Base-by-base conservation (phyloP, 2,329 filamentous ascomycete species). In the Aspergillus brasiliensis region DNA sequence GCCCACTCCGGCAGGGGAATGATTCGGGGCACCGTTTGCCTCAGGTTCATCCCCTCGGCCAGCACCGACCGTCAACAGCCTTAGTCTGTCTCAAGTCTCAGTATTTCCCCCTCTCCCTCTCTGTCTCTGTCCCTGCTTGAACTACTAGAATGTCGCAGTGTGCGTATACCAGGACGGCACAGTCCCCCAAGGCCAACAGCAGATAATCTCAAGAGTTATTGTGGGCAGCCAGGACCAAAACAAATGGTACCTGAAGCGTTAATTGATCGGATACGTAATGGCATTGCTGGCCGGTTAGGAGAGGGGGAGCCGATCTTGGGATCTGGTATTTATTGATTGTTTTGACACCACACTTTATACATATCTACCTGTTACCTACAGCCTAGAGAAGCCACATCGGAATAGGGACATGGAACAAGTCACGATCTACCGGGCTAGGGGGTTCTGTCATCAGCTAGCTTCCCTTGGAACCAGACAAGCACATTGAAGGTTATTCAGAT, bases 231-330 rank as follows among this genome's bases (percentile, higher is more conserved):
- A n/a, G 27, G 31, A 8, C 42, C 37, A 49, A 19, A 48, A 34
- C 31, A 34, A 31, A 42, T 54, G 52, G 31, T 53, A 48, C 28
- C 49, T 31, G 51, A 56, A 58, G 11, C 40, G 23, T 44, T 60
- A 60, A 62, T 64, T 61, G 59, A 63, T 64, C 58, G 63, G 58
- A 64, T 62, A 65, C 58, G 60, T 65, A 63, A 58, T 38, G 38
- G 52, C 47, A 56, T 56, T 8, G 46, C 27, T 49, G 46, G 46
- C 46, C 34, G 34, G 52, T 57, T 55, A 25, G 27, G 28, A 57
- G 37, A 38, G 60, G 49, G 46, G 60, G 48, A 58, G 17, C 27
- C 27, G 6, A 15, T 27, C 44, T 42, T 25, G 44, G 44, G 44
- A 48, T 27, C 23, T 48, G 46, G 46, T 5, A 15, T 34, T 34